These are phyloP conservation scores for Pichia sp. DNA, from an alignment of 1,139 yeast genomes.

Conservation along the genomic window DNA sequence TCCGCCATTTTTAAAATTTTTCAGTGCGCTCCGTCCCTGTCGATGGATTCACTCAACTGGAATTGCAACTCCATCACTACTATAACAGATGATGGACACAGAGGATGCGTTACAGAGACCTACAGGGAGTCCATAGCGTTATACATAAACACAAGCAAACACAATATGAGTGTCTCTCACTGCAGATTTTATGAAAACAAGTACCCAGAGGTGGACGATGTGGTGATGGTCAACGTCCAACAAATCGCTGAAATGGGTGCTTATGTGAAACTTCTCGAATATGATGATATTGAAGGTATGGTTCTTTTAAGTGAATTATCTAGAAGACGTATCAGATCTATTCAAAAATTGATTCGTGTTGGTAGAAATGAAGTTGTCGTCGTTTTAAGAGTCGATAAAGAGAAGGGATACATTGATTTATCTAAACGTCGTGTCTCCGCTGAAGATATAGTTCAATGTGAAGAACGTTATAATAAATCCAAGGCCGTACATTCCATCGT, in stretches of 20 bases:
- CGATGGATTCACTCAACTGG: no score
- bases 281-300: slow-evolving; percentile 99
- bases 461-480: slow-evolving; percentile 94
- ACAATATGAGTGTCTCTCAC: slow-evolving; percentile 86
- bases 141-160: no score
- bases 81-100: no score
- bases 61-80: no score
- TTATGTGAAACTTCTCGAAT: slow-evolving; percentile 89
- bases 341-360: slow-evolving; percentile 94
- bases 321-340: slow-evolving; percentile 97
- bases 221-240: slow-evolving; percentile 97
- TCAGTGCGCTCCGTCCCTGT: no score
- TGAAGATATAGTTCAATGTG: slow-evolving; percentile 96
- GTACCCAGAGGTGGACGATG: slow-evolving; percentile 98
- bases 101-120: no score
- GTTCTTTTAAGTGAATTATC: slow-evolving; percentile 91
- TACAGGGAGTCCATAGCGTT: no score
- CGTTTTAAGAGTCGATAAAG: slow-evolving; percentile 97
- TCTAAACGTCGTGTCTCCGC: slow-evolving; percentile 98
- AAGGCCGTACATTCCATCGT: slow-evolving; percentile 96
- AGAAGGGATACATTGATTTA: slow-evolving; percentile 95
- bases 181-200: slow-evolving; percentile 98
- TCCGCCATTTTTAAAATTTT: no score
- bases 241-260: slow-evolving; percentile 99
- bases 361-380: slow-evolving; percentile 99